Evolutionary conservation across 805 yeast genomes (phyloP).

Genomic region (Yueomyces sinensis): DNA sequence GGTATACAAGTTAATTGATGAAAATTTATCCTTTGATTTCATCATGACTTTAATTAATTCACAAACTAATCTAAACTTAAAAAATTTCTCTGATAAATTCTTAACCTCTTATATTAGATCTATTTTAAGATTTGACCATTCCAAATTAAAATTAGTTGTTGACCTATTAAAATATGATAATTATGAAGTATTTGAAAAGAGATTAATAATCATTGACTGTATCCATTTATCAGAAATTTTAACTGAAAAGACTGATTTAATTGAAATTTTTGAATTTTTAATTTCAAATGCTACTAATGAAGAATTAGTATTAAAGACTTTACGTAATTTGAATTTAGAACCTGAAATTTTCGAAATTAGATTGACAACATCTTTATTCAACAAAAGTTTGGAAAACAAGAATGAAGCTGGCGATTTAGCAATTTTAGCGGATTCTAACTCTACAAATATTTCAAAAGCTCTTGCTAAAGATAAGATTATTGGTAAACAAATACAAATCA

Average conservation of each 20-base stretch:
- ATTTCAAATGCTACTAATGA: conserved; percentile 26
- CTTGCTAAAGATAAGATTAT: conserved; percentile 15
- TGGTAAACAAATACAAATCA: conserved; percentile 11
- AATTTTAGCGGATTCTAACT: too few relatives aligned
- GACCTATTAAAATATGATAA: conserved; percentile 23
- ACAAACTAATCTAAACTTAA: conserved; percentile 12
- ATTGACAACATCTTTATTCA: conserved; percentile 47
- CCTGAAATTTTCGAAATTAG: conserved; percentile 46
- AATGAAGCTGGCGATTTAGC: too few relatives aligned
- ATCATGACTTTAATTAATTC: conserved; percentile 11
- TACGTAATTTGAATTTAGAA: conserved; percentile 24
- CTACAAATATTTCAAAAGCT: conserved; percentile 22
- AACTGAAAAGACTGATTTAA: conserved; percentile 27
- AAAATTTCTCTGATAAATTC: conserved; percentile 28
- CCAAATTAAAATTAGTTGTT: conserved; percentile 24
- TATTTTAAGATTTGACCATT: conserved; percentile 30
- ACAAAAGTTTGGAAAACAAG: conserved; percentile 7
- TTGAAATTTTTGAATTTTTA: conserved; percentile 29
- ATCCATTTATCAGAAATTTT: conserved; percentile 25
- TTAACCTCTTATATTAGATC: conserved; percentile 33
- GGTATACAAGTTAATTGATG: conserved; percentile 24
- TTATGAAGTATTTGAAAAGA: conserved; percentile 26
- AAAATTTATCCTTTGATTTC: conserved; percentile 10
- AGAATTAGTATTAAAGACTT: conserved; percentile 26
- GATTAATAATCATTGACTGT: conserved; percentile 27